Conservation (phyloP, 768 basidiomycete species). For the Wakefieldia striispora region DNA sequence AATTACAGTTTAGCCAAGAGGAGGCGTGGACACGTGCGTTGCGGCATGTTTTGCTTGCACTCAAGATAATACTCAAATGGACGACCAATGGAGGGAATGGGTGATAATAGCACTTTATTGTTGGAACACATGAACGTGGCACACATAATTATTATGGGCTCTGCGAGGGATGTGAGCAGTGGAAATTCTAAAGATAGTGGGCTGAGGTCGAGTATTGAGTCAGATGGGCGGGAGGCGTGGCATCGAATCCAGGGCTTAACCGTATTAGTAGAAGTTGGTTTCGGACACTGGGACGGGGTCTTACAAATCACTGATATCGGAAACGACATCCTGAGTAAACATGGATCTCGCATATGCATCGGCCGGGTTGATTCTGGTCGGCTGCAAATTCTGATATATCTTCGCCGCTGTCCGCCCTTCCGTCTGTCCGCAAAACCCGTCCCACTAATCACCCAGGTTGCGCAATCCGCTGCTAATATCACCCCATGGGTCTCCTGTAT, state of each 20-base stretch:
- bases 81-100: conserved; percentile 74
- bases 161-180: too few relatives aligned
- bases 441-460: not conserved
- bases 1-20: conserved; percentile 92
- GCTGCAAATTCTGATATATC: conserved; percentile 3
- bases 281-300: not conserved
- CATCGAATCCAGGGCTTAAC: too few relatives aligned
- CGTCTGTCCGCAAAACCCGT: too few relatives aligned
- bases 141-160: too few relatives aligned
- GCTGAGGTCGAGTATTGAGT: too few relatives aligned
- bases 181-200: too few relatives aligned
- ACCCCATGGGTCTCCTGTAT: conserved; percentile 83
- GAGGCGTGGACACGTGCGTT: conserved; percentile 95
- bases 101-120: conserved; percentile 31
- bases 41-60: conserved; percentile 83
- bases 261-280: too few relatives aligned
- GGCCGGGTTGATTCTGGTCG: not conserved
- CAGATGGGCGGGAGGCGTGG: too few relatives aligned
- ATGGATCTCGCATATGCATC: not conserved
- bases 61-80: conserved; percentile 88
- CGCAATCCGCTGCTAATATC: conserved; percentile 11
- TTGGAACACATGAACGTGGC: not conserved
- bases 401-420: too few relatives aligned
- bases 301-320: conserved; percentile 19
- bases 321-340: conserved; percentile 15